Evolutionary conservation across 1,139 yeast genomes (phyloP), one percentile per base, ranked within the genome.

Genomic region (Suhomyces terraborum): DNA sequence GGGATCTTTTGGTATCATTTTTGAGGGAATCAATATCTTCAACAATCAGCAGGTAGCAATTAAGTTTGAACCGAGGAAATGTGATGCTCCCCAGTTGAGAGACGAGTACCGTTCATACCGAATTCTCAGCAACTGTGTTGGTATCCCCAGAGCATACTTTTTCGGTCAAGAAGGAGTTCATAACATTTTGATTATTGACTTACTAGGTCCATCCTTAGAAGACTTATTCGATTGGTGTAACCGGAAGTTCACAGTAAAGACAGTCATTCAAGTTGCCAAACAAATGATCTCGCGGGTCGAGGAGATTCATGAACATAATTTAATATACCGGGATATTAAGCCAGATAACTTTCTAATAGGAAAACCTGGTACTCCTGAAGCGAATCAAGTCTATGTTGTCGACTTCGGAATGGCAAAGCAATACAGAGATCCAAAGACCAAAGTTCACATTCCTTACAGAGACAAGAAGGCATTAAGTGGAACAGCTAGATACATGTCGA

Each of bases 171-270:
- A 84, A 62, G 91, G 93, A 6, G 75, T 83, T 31, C 89, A 84
- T 62, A 83, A 83, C 54, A 83, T 84, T 35, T 63, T 84, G 47
- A 85, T 84, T 21, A 84, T 84, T 47, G 91, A 84, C 53, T 65
- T 84, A 25, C 63, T 84, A 45, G 93, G 93, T 1, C 93, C 93
- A 2, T 82, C 88, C 1, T 68, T 84, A 45, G 91, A 84, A 57
- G 93, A 84, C 59, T 66, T 84, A 42, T 84, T 84, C 64, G 93
- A 84, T 56, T 84, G 91, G 93, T 84, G 93, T 65, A 84, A 84
- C 13, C 72, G 93, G 32, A 75, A 76, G 55, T 84, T 84, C 53
- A 64, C 78, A n/a, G 74, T 80, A 27, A 79, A 82, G 55, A 83
- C 91, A 0, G 88, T 83, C 35, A 82, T 83, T 17, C 87, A 82